Evolutionary conservation across 1,284 basidiomycete species (phyloP), one percentile per base, ranked within the genome.

Genomic region (Neonothopanus nambi): DNA sequence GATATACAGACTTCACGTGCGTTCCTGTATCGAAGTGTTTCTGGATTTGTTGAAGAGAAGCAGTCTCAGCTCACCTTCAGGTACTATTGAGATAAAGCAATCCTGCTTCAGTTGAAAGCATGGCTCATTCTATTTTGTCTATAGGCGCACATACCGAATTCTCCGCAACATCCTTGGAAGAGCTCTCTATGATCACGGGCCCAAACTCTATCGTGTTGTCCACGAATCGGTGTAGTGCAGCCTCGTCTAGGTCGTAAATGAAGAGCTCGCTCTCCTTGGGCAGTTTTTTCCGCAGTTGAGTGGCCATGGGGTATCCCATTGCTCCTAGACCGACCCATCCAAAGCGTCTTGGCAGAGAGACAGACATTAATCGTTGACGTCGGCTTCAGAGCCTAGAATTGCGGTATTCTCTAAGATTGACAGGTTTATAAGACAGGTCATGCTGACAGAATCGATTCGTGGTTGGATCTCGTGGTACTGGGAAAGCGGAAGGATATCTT

Each of bases 231-330:
- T 65, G 47, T 33, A 68, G 55, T 1, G 63, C 63, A 1, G 44
- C 26, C 3, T 48, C 13, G 54, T 73, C 65, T 15, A 72, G 57
- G 54, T 75, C 73, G 46, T 67, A 74, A 13, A 74, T 63, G 35
- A 57, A 58, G 37, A 75, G 40, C 8, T 52, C 43, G n/a, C 55
- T 59, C n/a, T 63, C 59, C 7, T 43, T 20, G 11, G 67, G 65
- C 8, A 70, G 51, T 42, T 68, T 70, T 35, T 59, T 61, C 15
- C 66, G 62, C 9, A 75, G 57, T 40, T 69, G 69, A 18, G 57
- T 56, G 2, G 70, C 71, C 73, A 75, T 74, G 0, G 72, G 73
- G 58, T 69, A 72, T 4, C 72, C 72, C 72, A 75, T 74, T 2
- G 71, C 71, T 9, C 72, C 72, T 6, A 73, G 59, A 21, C 71